Evolutionary conservation across 1,284 basidiomycete genomes (phyloP), one percentile per base, ranked within the genome.

Genomic region (Acaromyces ingoldii): DNA sequence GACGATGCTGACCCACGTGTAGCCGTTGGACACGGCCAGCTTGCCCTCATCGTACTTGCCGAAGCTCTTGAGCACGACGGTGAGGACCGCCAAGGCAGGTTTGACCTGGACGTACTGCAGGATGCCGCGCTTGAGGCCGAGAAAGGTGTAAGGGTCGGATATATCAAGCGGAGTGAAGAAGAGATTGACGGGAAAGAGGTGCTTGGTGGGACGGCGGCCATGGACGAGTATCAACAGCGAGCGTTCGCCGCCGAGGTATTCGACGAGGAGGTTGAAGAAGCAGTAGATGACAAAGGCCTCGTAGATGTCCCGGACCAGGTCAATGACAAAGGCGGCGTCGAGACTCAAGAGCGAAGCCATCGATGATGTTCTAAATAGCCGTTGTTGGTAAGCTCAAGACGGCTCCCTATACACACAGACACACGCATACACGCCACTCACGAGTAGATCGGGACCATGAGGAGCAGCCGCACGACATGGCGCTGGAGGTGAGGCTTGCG

Each of bases 71-170:
- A 95, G 81, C 19, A 93, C 81, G 46, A 96, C 79, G 0, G 90
- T 96, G 0, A 83, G 84, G 1, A 88, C 73, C 0, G 93, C 92
- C 1, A 98, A 81, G 0, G 93, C 75, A 0, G 93, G 93, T 72
- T 98, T 98, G 55, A 98, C 81, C 76, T 97, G 91, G 2, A 97
- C 93, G 74, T 98, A 98, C 81, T 98, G 93, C 41, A 97, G 78
- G 25, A 97, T 91, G 4, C 93, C 93, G 19, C 93, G 83, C 76
- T 97, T 97, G 40, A 98, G 80, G 61, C 89, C 91, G 1, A 98
- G 80, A 71, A 96, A 91, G 1, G 88, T 91, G 76, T 93, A 87
- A 1, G 93, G 74, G 51, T 75, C 71, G 24, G 66, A 68, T 10
- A 70, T 58, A 51, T 76, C 74, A 57, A 75, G 60, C 15, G 57